Base-by-base conservation (phyloP, 2,329 filamentous ascomycete genomes). In the Epichloe sylvatica region DNA sequence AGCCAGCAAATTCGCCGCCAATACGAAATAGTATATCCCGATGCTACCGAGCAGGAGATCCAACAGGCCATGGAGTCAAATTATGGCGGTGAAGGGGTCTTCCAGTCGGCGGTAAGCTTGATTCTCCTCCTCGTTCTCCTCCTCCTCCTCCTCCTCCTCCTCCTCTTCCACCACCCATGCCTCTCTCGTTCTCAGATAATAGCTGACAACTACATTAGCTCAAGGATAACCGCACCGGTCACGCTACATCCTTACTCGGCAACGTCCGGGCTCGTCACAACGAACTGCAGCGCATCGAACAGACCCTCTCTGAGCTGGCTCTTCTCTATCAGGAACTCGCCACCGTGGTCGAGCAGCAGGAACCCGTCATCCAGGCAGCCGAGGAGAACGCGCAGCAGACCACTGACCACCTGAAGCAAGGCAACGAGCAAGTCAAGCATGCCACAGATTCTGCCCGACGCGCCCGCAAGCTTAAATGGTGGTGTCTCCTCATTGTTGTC, bases 241-340 rank as follows among this genome's bases (percentile, higher is more conserved):
- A 86, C 61, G 86, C 84, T 40, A 78, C 75, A 46, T 81, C 81
- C 15, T 80, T 88, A 7, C 79, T 91, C 46, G 84, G 84, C 55
- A 83, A 84, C 54, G 86, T 91, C 38, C 83, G 84, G 56, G 85
- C 84, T 37, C 84, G 86, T 50, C 86, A 91, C 72, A 86, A 85
- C 62, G 86, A 91, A 68, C 81, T 91, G 55, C 78, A 86, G 68
- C 80, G 79, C 65, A 91, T 92, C 57, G 85, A 91, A 67, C 74
- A 78, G 62, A 88, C 84, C 5, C 75, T 91, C 55, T 70, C 71
- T 36, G 83, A 91, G 64, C 76, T 91, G 40, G 75, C 79, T 25
- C 63, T 75, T 45, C 75, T 91, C 58, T 89, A 88, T 71, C 72
- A 81, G 56, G 81, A 90, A 60, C 78, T 92, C 53, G 83, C 84